Evolutionary conservation across 345 rosid genomes (phyloP).

Genomic region (Sonneratia caseolaris): DNA sequence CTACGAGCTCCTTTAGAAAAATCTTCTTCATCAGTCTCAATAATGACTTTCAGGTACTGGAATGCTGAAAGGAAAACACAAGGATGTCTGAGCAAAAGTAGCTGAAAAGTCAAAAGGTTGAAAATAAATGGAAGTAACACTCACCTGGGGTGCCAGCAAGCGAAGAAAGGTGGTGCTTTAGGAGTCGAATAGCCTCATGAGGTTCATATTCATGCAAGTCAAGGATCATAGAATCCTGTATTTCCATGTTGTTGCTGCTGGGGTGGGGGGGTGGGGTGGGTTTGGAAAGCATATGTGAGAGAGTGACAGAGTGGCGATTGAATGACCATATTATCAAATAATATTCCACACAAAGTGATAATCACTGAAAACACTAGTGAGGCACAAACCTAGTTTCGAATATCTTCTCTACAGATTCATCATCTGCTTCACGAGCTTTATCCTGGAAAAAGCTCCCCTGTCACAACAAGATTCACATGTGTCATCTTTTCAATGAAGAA

Average conservation of each 20-base stretch:
- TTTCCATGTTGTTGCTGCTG: conserved; percentile 19
- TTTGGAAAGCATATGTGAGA: background rate
- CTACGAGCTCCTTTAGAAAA: conserved; percentile 32
- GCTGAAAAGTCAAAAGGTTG: background rate
- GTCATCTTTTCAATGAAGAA: background rate
- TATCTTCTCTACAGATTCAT: conserved; percentile 39
- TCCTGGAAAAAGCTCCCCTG: conserved; percentile 41
- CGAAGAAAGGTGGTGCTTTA: conserved; percentile 35
- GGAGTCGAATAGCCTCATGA: conserved; percentile 31
- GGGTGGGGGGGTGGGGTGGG: background rate
- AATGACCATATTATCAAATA: background rate
- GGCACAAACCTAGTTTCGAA: conserved; percentile 37
- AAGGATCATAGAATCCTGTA: conserved; percentile 20
- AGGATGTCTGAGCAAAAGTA: background rate
- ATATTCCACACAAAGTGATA: background rate
- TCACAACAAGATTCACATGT: conserved; percentile 6
- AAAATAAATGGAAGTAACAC: conserved; percentile 13
- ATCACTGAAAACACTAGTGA: background rate
- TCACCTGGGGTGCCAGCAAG: conserved; percentile 49
- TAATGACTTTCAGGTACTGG: conserved; percentile 35
- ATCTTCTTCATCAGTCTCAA: conserved; percentile 30
- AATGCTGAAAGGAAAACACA: conserved; percentile 3
- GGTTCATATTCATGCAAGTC: conserved; percentile 27
- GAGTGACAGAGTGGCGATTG: background rate
- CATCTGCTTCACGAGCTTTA: conserved; percentile 47